Evolutionary conservation across 768 basidiomycete genomes (phyloP).

Genomic region (Guyanaporus albipodus): DNA sequence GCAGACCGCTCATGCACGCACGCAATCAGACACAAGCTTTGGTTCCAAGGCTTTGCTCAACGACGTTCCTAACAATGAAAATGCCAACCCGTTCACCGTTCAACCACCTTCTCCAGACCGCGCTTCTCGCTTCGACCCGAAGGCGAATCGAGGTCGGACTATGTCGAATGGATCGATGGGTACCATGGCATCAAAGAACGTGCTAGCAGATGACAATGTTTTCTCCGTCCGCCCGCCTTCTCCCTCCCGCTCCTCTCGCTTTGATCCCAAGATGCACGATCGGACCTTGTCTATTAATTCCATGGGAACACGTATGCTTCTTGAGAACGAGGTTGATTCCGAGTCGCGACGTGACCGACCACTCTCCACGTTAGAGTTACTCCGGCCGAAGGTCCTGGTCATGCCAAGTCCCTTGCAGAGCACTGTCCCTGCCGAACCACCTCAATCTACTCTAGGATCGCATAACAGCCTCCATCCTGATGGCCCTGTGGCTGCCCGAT

Average conservation of each 20-base stretch:
- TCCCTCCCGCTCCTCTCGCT: conserved; percentile 59
- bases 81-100: conserved; percentile 33
- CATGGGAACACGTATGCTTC: conserved; percentile 58
- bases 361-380: conserved; percentile 71
- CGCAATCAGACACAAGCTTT: conserved; percentile 49
- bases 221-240: conserved; percentile 67
- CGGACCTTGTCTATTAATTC: conserved; percentile 65
- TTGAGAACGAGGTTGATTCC: conserved; percentile 47
- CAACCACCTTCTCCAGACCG: conserved; percentile 37
- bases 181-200: conserved; percentile 31
- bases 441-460: conserved; percentile 32
- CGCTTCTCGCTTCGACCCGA: conserved; percentile 44
- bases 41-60: conserved; percentile 45
- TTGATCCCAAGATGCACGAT: conserved; percentile 76
- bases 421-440: conserved; percentile 31
- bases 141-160: conserved; percentile 35
- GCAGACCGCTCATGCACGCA: conserved; percentile 38
- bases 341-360: conserved; percentile 46
- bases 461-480: conserved; percentile 65
- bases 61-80: conserved; percentile 32
- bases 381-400: conserved; percentile 88
- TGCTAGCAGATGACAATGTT: conserved; percentile 50
- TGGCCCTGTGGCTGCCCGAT: conserved; percentile 64
- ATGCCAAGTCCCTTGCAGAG: conserved; percentile 88
- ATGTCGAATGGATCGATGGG: conserved; percentile 47